Percentiles rank a stretch among this genome's conserved stretches.
Evolutionary conservation across 2,329 filamentous ascomycete genomes (phyloP).

Genomic region (Colletotrichum sublineola): DNA sequence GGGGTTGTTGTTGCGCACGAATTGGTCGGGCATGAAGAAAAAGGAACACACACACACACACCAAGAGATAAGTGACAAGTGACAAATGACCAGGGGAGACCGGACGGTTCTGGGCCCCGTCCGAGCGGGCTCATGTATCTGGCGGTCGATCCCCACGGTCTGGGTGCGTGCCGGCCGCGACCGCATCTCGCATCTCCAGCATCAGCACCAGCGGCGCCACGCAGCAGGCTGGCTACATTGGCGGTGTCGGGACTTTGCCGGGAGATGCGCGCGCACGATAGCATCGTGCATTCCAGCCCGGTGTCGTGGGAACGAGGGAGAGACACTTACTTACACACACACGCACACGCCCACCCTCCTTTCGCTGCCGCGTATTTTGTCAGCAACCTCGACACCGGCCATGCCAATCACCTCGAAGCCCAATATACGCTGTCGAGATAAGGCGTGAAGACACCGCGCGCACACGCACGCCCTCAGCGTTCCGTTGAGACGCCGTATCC

Average conservation of each 20-base stretch:
- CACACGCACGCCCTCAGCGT: conserved; percentile 23
- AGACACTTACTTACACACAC: neutral
- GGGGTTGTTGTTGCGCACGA: neutral
- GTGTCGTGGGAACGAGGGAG: neutral
- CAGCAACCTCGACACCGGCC: neutral
- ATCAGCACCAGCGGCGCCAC: neutral
- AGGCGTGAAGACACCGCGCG: conserved; percentile 5
- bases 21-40: conserved; percentile 12
- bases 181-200: conserved; percentile 21
- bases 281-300: conserved; percentile 10
- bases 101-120: conserved; percentile 7
- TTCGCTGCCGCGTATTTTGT: neutral
- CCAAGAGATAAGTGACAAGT: neutral
- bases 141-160: conserved; percentile 16
- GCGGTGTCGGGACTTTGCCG: conserved; percentile 19
- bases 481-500: conserved; percentile 1
- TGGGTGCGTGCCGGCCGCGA: conserved; percentile 18
- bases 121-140: neutral
- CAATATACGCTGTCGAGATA: conserved; percentile 15
- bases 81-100: neutral
- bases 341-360: neutral
- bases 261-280: conserved; percentile 8
- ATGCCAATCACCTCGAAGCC: conserved; percentile 21
- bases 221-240: neutral
- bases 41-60: neutral